Conservation (phyloP, 1,139 yeast species). For the Kodamaea plutei region DNA sequence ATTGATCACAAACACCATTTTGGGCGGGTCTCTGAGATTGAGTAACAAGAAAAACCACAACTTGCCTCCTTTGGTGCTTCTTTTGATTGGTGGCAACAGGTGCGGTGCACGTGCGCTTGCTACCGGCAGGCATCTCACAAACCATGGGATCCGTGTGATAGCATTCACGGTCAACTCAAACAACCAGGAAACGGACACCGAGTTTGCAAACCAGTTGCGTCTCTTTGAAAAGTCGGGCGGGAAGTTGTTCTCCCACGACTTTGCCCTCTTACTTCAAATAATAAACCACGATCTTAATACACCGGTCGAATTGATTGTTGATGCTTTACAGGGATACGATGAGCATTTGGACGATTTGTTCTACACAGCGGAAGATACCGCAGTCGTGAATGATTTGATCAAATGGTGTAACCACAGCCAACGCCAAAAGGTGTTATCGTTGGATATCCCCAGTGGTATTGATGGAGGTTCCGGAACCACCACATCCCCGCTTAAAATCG, state of each 20-base stretch:
- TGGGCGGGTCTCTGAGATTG: conserved; percentile 68
- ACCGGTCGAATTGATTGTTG: conserved; percentile 75
- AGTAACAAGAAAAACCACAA: conserved; percentile 59
- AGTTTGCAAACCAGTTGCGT: conserved; percentile 41
- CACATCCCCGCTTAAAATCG: conserved; percentile 24
- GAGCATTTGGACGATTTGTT: conserved; percentile 53
- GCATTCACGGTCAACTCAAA: conserved; percentile 43
- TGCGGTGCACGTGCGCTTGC: conserved; percentile 77
- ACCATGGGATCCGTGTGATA: conserved; percentile 68
- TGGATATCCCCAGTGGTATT: conserved; percentile 81
- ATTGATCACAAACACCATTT: conserved; percentile 49
- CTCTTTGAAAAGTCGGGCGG: conserved; percentile 50
- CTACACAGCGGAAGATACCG: conserved; percentile 38
- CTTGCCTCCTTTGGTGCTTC: conserved; percentile 71
- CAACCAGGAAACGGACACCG: conserved; percentile 26
- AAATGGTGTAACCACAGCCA: conserved; percentile 65
- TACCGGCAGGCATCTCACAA: conserved; percentile 73
- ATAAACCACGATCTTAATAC: conserved; percentile 51
- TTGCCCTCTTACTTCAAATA: conserved; percentile 27
- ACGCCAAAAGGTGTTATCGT: conserved; percentile 53
- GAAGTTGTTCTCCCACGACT: conserved; percentile 35
- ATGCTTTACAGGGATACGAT: conserved; percentile 82
- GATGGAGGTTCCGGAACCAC: conserved; percentile 79
- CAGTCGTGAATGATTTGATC: conserved; percentile 44
- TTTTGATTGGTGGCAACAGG: conserved; percentile 62